Percentiles rank a stretch among this genome's conserved stretches.
phyloP scores from a whole-genome alignment of 208 protist species.

The Novymonas esmeraldas region DNA sequence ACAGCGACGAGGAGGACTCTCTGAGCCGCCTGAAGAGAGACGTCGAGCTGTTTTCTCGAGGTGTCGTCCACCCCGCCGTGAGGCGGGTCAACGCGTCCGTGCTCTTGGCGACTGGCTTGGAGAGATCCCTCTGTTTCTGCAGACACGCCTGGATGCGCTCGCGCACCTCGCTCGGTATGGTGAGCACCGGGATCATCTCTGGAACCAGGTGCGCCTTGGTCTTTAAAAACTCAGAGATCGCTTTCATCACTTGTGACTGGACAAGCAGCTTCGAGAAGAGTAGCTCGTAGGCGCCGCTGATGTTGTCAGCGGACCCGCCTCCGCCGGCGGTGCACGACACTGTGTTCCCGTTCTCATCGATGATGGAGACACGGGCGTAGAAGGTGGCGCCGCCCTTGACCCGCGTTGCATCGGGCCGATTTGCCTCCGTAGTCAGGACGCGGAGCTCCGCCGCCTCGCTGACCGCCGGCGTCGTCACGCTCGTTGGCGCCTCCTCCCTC shows the following conservation, averaged over 20 bases:
- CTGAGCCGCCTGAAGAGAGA: too few species aligned
- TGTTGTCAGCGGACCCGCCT: slow-evolving; percentile 14
- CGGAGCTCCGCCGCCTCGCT: neutral
- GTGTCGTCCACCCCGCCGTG: too few species aligned
- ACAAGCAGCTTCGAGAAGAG: slow-evolving; percentile 8
- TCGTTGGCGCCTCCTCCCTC: neutral
- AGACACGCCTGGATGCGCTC: slow-evolving; percentile 30
- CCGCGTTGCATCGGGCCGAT: neutral
- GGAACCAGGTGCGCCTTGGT: slow-evolving; percentile 5
- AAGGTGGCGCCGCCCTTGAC: slow-evolving; percentile 23
- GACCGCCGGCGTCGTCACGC: neutral
- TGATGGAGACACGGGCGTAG: slow-evolving; percentile 15
- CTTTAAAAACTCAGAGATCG: slow-evolving; percentile 1
- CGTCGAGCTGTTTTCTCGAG: neutral
- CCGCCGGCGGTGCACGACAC: slow-evolving; percentile 2
- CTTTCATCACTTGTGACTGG: slow-evolving; percentile 1
- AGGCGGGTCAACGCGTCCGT: too few species aligned
- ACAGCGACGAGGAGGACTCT: slow-evolving; percentile 4
- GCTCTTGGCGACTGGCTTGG: neutral
- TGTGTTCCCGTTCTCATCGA: slow-evolving; percentile 19
- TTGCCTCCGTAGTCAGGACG: neutral
- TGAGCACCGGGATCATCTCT: slow-evolving; percentile 17
- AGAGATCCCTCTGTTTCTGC: slow-evolving; percentile 17
- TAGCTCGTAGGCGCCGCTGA: slow-evolving; percentile 22
- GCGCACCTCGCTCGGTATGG: slow-evolving; percentile 6